Base-by-base conservation (phyloP, 2,329 filamentous ascomycete species). In the Sporothrix pallida region DNA sequence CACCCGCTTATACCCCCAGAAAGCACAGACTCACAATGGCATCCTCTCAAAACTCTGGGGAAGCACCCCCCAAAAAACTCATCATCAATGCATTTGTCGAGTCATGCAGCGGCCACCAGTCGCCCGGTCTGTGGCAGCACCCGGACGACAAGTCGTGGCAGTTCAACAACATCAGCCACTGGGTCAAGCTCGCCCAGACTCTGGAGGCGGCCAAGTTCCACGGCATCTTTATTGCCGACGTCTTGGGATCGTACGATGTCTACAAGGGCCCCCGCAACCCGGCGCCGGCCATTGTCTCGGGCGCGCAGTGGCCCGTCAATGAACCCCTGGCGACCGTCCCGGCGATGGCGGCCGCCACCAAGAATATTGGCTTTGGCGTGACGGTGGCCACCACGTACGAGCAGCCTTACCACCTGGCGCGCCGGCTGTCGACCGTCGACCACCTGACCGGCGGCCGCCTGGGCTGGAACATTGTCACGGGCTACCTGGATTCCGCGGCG, bases 71-170 rank as follows among this genome's bases (percentile, higher is more conserved):
- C 12, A 74, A 73, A n/a, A 48, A 67, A 5, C 71, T 73, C 37
- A 73, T 74, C 26, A 10, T 74, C 46, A 74, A 74, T 63, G 73
- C 71, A 23, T 73, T 74, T 62, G 73, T 73, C 17, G 68, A 65
- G 56, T 44, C 71, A 80, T 80, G 81, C 77, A 82, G 80, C 70
- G 84, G 84, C 2, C 85, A 87, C 72, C 84, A 86, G 75, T 85
- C 84, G 1, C 84, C 84, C 5, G 82, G 83, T 0, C 77, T 85
- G 23, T 85, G 90, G 90, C 84, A 86, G 50, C 90, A 92, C 77
- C 91, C 90, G 1, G 83, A 88, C 17, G 90, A 93, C 76, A 82
- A 87, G 76, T 91, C 90, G 1, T 85, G 85, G 76, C 81, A 87
- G 20, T 92, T 92, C 80, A 89, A 89, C 75, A 83, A 87, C 37